Evolutionary conservation across 2,329 filamentous ascomycete genomes (phyloP), one percentile per base, ranked within the genome.

Genomic region (Neonectria ditissima): DNA sequence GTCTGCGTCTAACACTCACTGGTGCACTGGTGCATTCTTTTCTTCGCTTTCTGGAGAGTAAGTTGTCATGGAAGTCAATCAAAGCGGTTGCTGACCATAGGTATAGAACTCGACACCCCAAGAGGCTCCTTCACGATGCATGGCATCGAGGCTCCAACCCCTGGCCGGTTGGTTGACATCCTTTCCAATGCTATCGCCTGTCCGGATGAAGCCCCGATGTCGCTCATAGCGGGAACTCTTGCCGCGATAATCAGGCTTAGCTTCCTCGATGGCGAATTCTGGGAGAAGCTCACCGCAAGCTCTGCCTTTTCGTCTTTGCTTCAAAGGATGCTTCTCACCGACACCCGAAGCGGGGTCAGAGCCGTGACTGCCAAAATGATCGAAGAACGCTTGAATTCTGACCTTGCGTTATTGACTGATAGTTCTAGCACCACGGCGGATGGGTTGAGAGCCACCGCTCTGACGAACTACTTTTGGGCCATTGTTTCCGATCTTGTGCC

Each of bases 401-500:
- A 39, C 16, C 24, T 44, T 16, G 32, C 54, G 6, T 58, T 37
- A 13, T 43, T 34, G 22, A 34, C 44, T 13, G 13, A 43, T n/a
- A 11, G 43, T 11, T 43, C 50, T 7, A 22, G 50, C 14, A 30
- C 18, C 5, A 14, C 43, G 5, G 16, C 26, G 26, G 45, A 18
- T 37, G 48, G 34, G 24, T 18, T 44, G 48, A 45, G 30, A 22
- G 44, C 32, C 45, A 52, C 20, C n/a, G 45, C 41, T 41, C 45
- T 78, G 52, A 59, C 67, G 8, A 62, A 57, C 22, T 78, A 73
- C 45, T 70, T 78, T 26, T 80, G 76, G 74, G 65, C 67, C 5
- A 74, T 79, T 43, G 64, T 78, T 22, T 71, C 75, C 20, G 73
- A 74, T 28, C 73, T 81, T 9, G 67, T 83, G 16, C 72, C 76